Base-by-base conservation (phyloP, 2,329 filamentous ascomycete species). In the Colletotrichum karsti region DNA sequence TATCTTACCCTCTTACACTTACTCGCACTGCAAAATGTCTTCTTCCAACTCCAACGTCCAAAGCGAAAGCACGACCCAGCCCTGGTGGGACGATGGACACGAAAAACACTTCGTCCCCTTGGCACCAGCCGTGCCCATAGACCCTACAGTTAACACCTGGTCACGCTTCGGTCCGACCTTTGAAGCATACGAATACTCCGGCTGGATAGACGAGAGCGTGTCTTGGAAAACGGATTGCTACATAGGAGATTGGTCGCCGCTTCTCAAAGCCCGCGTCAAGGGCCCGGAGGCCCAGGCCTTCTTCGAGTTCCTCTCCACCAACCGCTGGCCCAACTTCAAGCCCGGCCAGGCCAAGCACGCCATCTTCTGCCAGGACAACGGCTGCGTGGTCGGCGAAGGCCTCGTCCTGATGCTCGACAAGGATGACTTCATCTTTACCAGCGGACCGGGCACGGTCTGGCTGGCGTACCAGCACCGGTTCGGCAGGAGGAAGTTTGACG, bases 191-290 rank as follows among this genome's bases (percentile, higher is more conserved):
- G 53, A 56, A 41, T 56, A 56, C 1, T 56, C 53, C 15, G 53
- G 53, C 35, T 56, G 53, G 53, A 56, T 56, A 9, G 53, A 56
- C 35, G 33, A 56, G 12, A 39, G 53, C 33, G 9, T 56, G 9
- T 56, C 53, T 13, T 56, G 53, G 53, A 56, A 56, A 28, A 39
- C 53, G 20, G 33, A 56, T 33, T 56, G 53, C 9, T 56, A 56
- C 15, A 56, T 56, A 4, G 53, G 53, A 7, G 53, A 56, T 18
- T 56, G 53, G 53, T 56, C 53, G 35, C 35, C 53, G 8, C 22
- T 50, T 4, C 24, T 26, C 13, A 50, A 50, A 50, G 44, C 44
- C 22, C 44, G 44, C 15, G 44, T 50, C 12, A 30, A 50, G 26
- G 44, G 44, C 4, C 22, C 44, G 20, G 44, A 50, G 15, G 44